Base-by-base conservation (phyloP, 371 early-diverging fungal species). In the Neoconidiobolus thromboides region DNA sequence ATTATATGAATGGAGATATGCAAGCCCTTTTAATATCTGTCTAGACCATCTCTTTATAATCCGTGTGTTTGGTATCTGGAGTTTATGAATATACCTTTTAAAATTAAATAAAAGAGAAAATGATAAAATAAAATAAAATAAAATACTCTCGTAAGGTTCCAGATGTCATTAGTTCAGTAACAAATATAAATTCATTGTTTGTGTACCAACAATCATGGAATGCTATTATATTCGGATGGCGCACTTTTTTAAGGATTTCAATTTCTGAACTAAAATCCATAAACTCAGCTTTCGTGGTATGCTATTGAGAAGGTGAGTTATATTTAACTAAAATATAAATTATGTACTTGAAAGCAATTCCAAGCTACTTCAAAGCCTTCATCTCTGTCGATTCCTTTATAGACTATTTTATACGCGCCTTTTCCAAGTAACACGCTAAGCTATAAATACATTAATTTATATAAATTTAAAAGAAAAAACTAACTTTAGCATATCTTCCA, bases 361-460 rank as follows among this genome's bases (percentile, higher is more conserved):
- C 93, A 94, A 12, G 95, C 95, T 3, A 94, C 92, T 68, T 92
- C 93, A 42, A 86, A 81, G 40, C 93, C 93, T 67, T 91, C 90
- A 55, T 91, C 91, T 36, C 80, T 78, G 69, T 94, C 93, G 63
- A 90, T 82, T 7, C 87, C 92, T 68, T 90, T 91, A 72, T 79
- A 90, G 0, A 94, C 95, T 42, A 85, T 80, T 69, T 94, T 94
- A 72, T 85, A 92, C 2, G 91, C 88, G 7, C 95, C 80, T 61
- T 77, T 77, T 38, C 80, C 82, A 43, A 81, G 67, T 12, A 80
- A 60, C 9, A 74, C 71, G 57, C 75, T 78, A 38, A 81, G 67
- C 63, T 76, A 65, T 2, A 49, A 46, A 56, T 1, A 41, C 39
- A 14, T 38, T 49, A 61, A 50, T 10, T 43, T 10, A 10, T 46